Evolutionary conservation across 2,329 filamentous ascomycete genomes (phyloP), one percentile per base, ranked within the genome.

Genomic region (Curvularia sp.): DNA sequence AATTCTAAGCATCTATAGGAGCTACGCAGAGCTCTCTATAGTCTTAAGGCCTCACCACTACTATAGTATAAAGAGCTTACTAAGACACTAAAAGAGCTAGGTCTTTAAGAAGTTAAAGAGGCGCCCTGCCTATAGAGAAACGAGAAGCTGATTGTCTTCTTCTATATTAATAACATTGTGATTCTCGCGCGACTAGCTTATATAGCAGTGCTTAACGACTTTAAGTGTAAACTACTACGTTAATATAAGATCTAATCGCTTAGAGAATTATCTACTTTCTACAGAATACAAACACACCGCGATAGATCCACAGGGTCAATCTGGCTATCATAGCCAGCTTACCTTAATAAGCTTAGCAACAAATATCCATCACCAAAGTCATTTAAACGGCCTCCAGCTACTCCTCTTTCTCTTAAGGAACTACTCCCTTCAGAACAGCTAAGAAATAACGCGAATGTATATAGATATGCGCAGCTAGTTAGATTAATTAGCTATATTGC

Each of bases 401-500:
- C 49, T 19, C 49, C 27, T n/a, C 49, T 50, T 42, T 36, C 36
- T n/a, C 48, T 50, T 19, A 6, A 50, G 18, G 48, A 50, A 53
- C 45, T 63, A 45, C 46, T 63, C 12, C 43, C 34, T 10, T 55
- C 49, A n/a, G 38, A 54, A 32, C 9, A 64, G 34, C 53, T 36
- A 51, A 57, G 49, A 32, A 57, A 57, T 28, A 27, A 61, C 10
- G 39, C 50, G 1, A 64, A 57, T 46, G 25, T 50, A 36, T 59
- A 66, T 46, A 66, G 25, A 38, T 53, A 53, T 13, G 21, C 30
- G 13, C 30, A 46, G 21, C 47, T 58, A 23, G 54, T 69, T 38
- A 49, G 66, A 18, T 70, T 49, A 6, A 52, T 69, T 23, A 50
- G 53, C 23, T 72, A 65, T 38, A 34, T 57, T 7, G 57, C 59